Conservation (phyloP, 805 yeast species). For the Priceomyces fermenticarens region DNA sequence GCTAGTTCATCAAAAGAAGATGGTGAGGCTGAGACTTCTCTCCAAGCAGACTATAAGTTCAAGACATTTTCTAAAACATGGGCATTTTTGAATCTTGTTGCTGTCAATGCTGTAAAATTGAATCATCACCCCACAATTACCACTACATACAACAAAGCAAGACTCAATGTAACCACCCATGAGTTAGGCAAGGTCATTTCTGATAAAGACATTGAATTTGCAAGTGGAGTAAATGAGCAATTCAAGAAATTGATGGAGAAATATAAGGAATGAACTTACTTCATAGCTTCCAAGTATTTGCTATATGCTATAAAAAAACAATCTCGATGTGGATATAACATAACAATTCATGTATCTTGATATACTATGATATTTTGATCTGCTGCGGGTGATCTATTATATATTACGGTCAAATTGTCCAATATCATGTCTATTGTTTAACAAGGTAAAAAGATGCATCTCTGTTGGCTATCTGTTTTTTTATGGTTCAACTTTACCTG, state of each 20-base stretch:
- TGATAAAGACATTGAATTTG: slow-evolving; percentile 58
- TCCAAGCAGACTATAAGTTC: slow-evolving; percentile 41
- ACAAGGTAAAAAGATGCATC: no score
- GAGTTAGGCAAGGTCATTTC: slow-evolving; percentile 51
- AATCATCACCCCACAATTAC: slow-evolving; percentile 73
- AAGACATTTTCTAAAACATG: slow-evolving; percentile 60
- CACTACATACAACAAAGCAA: slow-evolving; percentile 60
- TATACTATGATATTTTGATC: no score
- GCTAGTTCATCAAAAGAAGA: not conserved
- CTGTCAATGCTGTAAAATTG: slow-evolving; percentile 52
- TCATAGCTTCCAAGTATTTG: not conserved
- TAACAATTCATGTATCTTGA: no score
- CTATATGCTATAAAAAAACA: no score
- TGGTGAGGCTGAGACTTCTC: slow-evolving; percentile 4
- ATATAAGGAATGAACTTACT: no score
- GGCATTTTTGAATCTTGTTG: slow-evolving; percentile 59
- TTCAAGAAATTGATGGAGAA: slow-evolving; percentile 3
- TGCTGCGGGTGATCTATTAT: no score
- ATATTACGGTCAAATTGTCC: no score
- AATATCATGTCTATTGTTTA: no score
- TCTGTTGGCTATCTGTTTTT: not conserved
- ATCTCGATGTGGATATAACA: no score
- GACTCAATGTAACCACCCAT: slow-evolving; percentile 59
- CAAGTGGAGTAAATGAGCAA: slow-evolving; percentile 29
- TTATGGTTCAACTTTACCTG: not conserved